Evolutionary conservation across 2,329 filamentous ascomycete genomes (phyloP).

Genomic region (Pseudogymnoascus sp.): DNA sequence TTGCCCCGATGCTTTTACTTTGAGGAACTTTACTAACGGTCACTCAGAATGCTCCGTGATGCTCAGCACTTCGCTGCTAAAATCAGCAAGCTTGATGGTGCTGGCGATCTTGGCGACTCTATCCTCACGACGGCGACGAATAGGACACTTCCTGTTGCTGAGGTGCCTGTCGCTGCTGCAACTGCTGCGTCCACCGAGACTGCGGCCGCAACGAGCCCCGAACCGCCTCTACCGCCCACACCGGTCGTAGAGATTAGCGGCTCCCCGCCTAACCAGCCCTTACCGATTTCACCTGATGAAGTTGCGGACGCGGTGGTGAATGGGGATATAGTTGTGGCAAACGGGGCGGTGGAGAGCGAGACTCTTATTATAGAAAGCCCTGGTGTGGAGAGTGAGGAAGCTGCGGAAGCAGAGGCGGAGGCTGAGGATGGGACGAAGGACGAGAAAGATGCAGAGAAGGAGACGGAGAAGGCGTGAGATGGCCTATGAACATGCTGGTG

Average conservation of each 20-base stretch:
- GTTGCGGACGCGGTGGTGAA: background rate
- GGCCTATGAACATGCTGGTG: slow-evolving; percentile 2
- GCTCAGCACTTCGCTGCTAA: slow-evolving; percentile 53
- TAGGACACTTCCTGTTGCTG: slow-evolving; percentile 7
- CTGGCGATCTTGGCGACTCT: slow-evolving; percentile 52
- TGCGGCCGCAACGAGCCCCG: slow-evolving; percentile 12
- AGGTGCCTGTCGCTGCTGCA: slow-evolving; percentile 2
- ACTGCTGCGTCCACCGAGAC: background rate
- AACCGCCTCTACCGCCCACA: background rate
- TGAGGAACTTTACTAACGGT: slow-evolving; percentile 9
- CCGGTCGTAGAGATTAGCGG: slow-evolving; percentile 12
- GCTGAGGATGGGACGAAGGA: slow-evolving; percentile 8
- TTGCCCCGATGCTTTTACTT: background rate
- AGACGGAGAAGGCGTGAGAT: slow-evolving; percentile 2
- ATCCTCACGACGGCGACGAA: background rate
- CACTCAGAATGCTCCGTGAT: slow-evolving; percentile 51
- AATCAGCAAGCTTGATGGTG: slow-evolving; percentile 55
- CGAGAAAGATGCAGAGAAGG: slow-evolving; percentile 6
- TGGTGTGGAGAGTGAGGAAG: slow-evolving; percentile 14
- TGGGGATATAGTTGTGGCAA: background rate
- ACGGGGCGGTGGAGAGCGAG: slow-evolving; percentile 9
- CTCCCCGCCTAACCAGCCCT: slow-evolving; percentile 7
- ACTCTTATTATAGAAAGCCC: slow-evolving; percentile 9
- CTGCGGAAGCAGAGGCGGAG: slow-evolving; percentile 11
- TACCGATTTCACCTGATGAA: slow-evolving; percentile 9